A percentile compares a stretch with the other conserved stretches of the same genome.
Evolutionary conservation across 306 rosid species (phyloP).

Genomic region (Cucumis hystrix): DNA sequence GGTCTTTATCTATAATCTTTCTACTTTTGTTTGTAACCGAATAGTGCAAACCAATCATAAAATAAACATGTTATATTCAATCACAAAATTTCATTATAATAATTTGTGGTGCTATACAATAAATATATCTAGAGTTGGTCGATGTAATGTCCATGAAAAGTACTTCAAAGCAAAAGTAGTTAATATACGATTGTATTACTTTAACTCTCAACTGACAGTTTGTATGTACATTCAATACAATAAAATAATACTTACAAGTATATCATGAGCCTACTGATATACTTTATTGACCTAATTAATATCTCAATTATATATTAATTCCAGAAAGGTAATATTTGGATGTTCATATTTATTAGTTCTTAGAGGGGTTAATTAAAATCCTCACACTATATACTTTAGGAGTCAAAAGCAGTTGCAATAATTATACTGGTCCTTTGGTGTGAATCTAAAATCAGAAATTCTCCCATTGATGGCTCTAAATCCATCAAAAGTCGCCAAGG

Average conservation of each 20-base stretch:
- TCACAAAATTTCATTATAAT: no score
- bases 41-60: no score
- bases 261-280: neutral
- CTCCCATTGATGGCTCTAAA: neutral
- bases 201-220: neutral
- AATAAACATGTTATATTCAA: no score
- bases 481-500: neutral
- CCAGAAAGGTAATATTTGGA: neutral
- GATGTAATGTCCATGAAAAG: neutral
- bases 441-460: neutral
- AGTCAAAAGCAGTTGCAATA: neutral
- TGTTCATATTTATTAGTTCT: neutral
- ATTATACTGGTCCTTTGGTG: neutral
- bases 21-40: no score
- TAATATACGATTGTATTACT: neutral
- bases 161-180: no score
- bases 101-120: no score
- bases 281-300: neutral
- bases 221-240: neutral
- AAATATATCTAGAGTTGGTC: neutral
- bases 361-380: neutral
- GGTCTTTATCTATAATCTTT: no score
- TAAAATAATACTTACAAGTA: neutral
- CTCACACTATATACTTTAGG: neutral
- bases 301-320: neutral